Evolutionary conservation across 208 protist species (phyloP).

Genomic region (Trypanosoma congolense): DNA sequence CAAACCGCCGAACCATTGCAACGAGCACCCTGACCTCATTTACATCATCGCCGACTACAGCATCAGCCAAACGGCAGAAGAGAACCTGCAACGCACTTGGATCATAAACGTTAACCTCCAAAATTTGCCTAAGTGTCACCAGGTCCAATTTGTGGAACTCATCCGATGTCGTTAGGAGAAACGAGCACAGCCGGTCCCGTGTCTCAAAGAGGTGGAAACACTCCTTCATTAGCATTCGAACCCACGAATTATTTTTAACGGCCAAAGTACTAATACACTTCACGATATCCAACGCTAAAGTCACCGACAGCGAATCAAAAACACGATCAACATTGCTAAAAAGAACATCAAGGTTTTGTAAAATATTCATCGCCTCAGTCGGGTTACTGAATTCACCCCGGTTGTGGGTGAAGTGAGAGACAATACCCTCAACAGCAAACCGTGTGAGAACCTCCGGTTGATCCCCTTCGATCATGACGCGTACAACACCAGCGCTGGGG

Average conservation of each 20-base stretch:
- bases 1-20: slow-evolving; percentile 44
- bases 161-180: slow-evolving; percentile 42
- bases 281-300: slow-evolving; percentile 69
- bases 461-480: slow-evolving; percentile 32
- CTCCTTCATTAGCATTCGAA: slow-evolving; percentile 84
- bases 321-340: slow-evolving; percentile 55
- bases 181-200: slow-evolving; percentile 65
- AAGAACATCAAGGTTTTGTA: slow-evolving; percentile 73
- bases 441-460: slow-evolving; percentile 41
- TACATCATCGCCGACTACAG: slow-evolving; percentile 41
- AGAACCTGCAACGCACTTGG: slow-evolving; percentile 48
- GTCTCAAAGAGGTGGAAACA: slow-evolving; percentile 69
- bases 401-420: slow-evolving; percentile 49
- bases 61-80: slow-evolving; percentile 38
- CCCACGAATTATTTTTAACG: slow-evolving; percentile 82
- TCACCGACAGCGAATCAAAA: slow-evolving; percentile 47
- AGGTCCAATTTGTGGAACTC: slow-evolving; percentile 36
- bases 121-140: slow-evolving; percentile 50
- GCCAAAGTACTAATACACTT: slow-evolving; percentile 77
- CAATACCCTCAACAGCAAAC: slow-evolving; percentile 73
- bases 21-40: slow-evolving; percentile 72
- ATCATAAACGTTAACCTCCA: slow-evolving; percentile 67
- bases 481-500: slow-evolving; percentile 49
- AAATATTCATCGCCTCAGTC: slow-evolving; percentile 52
- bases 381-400: slow-evolving; percentile 28